A percentile compares a stretch with the other conserved stretches of the same genome.
Conservation (phyloP, 768 basidiomycete genomes). For the Floccularia luteovirens region DNA sequence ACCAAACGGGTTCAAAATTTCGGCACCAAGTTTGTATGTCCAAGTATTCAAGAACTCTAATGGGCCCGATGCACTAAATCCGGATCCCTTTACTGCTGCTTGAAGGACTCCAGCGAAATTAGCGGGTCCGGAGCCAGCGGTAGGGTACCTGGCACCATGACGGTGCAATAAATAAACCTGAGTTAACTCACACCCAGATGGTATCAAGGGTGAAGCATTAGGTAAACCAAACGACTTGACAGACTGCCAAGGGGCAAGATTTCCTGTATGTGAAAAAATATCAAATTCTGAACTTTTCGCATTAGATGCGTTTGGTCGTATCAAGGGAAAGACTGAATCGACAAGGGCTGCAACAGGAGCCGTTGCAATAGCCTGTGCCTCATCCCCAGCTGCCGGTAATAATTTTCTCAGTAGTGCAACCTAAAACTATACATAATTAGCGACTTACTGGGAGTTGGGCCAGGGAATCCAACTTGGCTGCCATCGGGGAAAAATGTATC, state of each 20-base stretch:
- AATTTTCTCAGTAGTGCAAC: neutral
- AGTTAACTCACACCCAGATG: slow-evolving; percentile 35
- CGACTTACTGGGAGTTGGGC: slow-evolving; percentile 38
- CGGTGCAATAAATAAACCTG: slow-evolving; percentile 58
- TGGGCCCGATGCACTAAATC: slow-evolving; percentile 44
- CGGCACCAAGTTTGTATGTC: slow-evolving; percentile 73
- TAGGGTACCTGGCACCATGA: slow-evolving; percentile 61
- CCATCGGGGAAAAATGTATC: slow-evolving; percentile 34
- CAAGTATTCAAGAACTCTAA: slow-evolving; percentile 65
- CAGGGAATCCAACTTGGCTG: slow-evolving; percentile 35
- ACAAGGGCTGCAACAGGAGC: slow-evolving; percentile 31
- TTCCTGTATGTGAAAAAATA: slow-evolving; percentile 37
- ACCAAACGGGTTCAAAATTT: slow-evolving; percentile 72
- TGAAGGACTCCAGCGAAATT: slow-evolving; percentile 39
- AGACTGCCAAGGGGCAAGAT: slow-evolving; percentile 44
- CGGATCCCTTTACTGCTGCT: slow-evolving; percentile 26
- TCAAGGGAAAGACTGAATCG: slow-evolving; percentile 30
- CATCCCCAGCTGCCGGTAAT: slow-evolving; percentile 28
- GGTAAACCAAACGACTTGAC: slow-evolving; percentile 42
- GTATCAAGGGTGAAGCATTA: slow-evolving; percentile 35
- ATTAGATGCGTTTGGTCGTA: slow-evolving; percentile 27
- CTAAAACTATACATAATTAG: neutral
- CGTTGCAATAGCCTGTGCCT: slow-evolving; percentile 30
- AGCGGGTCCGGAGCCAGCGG: slow-evolving; percentile 34
- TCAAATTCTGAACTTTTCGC: slow-evolving; percentile 29